Evolutionary conservation across 352 stramenopile genomes (phyloP).

Genomic region (Phytophthora agathidicida): DNA sequence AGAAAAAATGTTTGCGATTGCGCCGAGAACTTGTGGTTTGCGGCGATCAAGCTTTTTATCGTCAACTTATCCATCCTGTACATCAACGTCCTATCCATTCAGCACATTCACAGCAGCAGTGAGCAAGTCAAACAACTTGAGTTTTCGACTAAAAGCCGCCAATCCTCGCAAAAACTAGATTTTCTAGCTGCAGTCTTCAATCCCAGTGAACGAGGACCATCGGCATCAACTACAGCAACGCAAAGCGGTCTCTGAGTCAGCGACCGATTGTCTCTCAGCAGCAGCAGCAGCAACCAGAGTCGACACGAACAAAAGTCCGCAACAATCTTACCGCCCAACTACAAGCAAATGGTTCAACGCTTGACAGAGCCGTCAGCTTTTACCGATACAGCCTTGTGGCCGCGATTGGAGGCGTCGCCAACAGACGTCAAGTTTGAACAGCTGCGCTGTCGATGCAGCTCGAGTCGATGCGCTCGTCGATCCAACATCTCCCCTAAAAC

Average conservation of each 20-base stretch:
- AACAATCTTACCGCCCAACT: slow-evolving; percentile 9
- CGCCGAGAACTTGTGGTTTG: not conserved
- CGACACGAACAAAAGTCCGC: no score
- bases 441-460: no score
- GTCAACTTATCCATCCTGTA: slow-evolving; percentile 11
- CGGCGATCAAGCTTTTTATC: not conserved
- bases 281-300: no score
- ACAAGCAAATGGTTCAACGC: slow-evolving; percentile 25
- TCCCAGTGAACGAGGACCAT: no score
- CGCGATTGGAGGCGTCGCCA: not conserved
- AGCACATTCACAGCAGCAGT: not conserved
- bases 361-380: slow-evolving; percentile 4
- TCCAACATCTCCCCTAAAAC: slow-evolving; percentile 7
- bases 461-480: no score
- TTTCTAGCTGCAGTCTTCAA: no score
- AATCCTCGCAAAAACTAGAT: slow-evolving; percentile 4
- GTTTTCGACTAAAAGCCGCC: not conserved
- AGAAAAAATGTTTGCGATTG: slow-evolving; percentile 6
- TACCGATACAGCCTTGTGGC: slow-evolving; percentile 9
- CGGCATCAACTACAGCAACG: slow-evolving; percentile 1
- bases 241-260: no score
- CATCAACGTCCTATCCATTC: no score
- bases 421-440: slow-evolving; percentile 13
- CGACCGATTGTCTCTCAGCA: no score
- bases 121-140: not conserved